A percentile compares a stretch with the other conserved stretches of the same genome.
These are phyloP conservation scores for Tritrichomonas foetus DNA, from an alignment of 208 protist genomes.

Conservation along the genomic window DNA sequence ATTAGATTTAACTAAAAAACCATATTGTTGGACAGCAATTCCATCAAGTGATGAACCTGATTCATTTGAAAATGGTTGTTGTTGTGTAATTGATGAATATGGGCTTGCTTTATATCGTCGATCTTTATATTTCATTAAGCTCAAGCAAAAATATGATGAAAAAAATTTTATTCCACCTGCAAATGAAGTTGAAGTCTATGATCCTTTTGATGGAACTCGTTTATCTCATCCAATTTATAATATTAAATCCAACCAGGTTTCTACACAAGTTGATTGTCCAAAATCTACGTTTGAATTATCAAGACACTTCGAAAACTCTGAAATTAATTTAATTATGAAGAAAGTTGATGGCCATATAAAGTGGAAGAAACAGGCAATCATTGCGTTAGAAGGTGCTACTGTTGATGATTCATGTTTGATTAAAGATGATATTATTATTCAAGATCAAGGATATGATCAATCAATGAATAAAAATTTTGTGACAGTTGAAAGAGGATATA, in stretches of 20 bases:
- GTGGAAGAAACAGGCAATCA: neutral
- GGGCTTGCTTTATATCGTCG: neutral
- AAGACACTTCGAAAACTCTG: neutral
- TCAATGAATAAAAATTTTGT: too few relatives aligned
- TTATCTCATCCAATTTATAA: neutral
- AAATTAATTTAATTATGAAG: neutral
- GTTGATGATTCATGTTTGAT: too few relatives aligned
- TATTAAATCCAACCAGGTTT: neutral
- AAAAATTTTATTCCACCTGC: neutral
- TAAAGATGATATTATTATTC: too few relatives aligned
- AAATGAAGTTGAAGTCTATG: neutral
- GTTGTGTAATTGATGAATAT: neutral
- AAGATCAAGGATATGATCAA: too few relatives aligned
- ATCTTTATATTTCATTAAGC: too few relatives aligned
- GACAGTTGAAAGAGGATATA: too few relatives aligned
- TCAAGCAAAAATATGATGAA: neutral
- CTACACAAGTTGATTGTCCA: neutral
- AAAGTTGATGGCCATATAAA: neutral
- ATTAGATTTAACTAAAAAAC: neutral
- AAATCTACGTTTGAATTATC: neutral
- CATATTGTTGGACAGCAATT: neutral
- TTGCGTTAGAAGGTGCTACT: too few relatives aligned
- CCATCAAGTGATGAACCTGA: neutral
- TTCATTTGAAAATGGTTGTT: neutral
- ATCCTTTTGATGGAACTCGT: neutral